Percentiles rank a stretch among this genome's conserved stretches.
Conservation (phyloP, 352 stramenopile genomes). For the Phytopythium vexans region DNA sequence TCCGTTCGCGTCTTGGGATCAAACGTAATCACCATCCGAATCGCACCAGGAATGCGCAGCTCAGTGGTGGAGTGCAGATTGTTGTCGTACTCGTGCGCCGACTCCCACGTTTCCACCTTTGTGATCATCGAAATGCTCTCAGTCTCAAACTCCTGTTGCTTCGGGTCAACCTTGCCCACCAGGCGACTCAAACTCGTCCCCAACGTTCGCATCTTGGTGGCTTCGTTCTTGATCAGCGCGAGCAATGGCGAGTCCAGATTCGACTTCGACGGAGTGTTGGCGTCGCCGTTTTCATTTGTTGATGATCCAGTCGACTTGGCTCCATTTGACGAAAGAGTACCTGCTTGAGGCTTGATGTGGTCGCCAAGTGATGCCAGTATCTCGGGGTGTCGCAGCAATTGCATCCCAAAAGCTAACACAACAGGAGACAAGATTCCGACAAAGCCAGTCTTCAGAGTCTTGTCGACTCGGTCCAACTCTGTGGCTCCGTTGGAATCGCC, state of each 20-base stretch:
- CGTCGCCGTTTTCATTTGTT: neutral
- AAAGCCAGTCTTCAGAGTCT: conserved; percentile 27
- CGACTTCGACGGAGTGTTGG: too few relatives aligned
- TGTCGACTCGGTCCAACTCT: conserved; percentile 17
- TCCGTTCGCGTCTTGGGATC: conserved; percentile 78
- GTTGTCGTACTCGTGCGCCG: conserved; percentile 78
- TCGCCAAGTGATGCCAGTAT: conserved; percentile 6
- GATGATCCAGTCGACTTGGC: neutral
- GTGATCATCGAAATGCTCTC: conserved; percentile 42
- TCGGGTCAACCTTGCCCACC: conserved; percentile 21
- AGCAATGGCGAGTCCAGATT: conserved; percentile 2
- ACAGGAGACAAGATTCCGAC: conserved; percentile 35
- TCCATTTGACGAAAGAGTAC: conserved; percentile 4
- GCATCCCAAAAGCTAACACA: conserved; percentile 32
- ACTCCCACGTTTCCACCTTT: conserved; percentile 69
- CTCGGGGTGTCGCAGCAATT: conserved; percentile 26
- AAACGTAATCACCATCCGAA: conserved; percentile 76
- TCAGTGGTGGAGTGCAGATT: conserved; percentile 70
- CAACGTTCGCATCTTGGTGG: conserved; percentile 25
- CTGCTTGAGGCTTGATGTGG: neutral
- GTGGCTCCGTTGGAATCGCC: conserved; percentile 7
- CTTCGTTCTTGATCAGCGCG: conserved; percentile 18
- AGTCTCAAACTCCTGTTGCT: conserved; percentile 22
- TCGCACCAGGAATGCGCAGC: conserved; percentile 72
- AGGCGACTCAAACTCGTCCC: conserved; percentile 34